phyloP scores from a whole-genome alignment of 139 green algal genomes.

The Tetradesmus obliquus region DNA sequence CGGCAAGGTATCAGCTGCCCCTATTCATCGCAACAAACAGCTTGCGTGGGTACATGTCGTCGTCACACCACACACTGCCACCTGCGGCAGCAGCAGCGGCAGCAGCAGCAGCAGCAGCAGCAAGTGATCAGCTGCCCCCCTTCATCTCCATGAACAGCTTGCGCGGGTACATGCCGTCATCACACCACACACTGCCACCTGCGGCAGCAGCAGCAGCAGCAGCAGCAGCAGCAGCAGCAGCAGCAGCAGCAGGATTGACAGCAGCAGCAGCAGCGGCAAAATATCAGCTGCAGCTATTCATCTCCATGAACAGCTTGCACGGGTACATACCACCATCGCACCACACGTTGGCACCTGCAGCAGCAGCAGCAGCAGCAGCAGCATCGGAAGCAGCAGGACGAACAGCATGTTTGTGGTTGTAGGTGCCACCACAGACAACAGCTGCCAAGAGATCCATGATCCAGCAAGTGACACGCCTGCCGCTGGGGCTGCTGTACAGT shows the following conservation, averaged over 20 bases:
- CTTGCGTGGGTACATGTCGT: conserved; percentile 66
- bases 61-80: conserved; percentile 80
- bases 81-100: no score
- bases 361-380: not conserved
- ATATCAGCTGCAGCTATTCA: not conserved
- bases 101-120: not conserved
- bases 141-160: conserved; percentile 51
- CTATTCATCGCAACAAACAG: no score
- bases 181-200: conserved; percentile 82
- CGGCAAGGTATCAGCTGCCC: no score
- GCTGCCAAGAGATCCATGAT: no score
- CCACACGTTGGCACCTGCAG: conserved; percentile 59
- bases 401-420: no score
- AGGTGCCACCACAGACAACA: no score
- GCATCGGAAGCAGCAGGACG: no score
- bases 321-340: conserved; percentile 69
- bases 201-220: not conserved
- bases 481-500: no score
- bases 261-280: no score
- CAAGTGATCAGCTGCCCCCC: conserved; percentile 12
- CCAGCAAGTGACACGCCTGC: not conserved
- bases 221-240: not conserved
- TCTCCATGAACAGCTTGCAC: conserved; percentile 54
- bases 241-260: not conserved
- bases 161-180: conserved; percentile 67